Percentiles rank a stretch among this genome's conserved stretches.
These are phyloP conservation scores for Mycena maculata DNA, from an alignment of 768 basidiomycete species.

Conservation along the genomic window DNA sequence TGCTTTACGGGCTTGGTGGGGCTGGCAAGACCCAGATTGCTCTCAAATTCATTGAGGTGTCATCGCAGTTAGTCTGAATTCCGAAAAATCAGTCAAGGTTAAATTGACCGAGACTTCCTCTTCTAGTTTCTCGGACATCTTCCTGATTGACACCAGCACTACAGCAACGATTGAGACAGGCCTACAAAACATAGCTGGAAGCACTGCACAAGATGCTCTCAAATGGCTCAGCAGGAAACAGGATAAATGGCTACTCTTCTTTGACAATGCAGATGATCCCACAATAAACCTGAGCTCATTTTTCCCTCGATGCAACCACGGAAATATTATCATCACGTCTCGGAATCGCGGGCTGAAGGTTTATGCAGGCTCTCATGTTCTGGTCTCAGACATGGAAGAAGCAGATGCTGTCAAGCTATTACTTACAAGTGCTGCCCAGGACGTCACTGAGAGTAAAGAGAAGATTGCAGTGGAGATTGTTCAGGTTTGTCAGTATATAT, in stretches of 20 bases:
- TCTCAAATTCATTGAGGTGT: slow-evolving; percentile 2
- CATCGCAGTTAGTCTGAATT: not conserved
- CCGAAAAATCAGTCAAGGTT: not conserved
- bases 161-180: slow-evolving; percentile 11
- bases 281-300: slow-evolving; percentile 1
- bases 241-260: slow-evolving; percentile 6
- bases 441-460: not conserved
- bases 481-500: slow-evolving; percentile 7
- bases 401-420: slow-evolving; percentile 15
- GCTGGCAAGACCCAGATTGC: slow-evolving; percentile 21
- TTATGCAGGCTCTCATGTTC: not conserved
- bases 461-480: slow-evolving; percentile 14
- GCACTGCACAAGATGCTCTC: not conserved
- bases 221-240: not conserved
- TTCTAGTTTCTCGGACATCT: slow-evolving; percentile 12
- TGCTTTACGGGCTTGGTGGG: slow-evolving; percentile 14
- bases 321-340: slow-evolving; percentile 21
- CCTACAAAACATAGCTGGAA: slow-evolving; percentile 10
- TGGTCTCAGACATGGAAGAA: not conserved
- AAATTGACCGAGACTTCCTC: too few relatives aligned
- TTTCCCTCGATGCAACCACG: slow-evolving; percentile 19
- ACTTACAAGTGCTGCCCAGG: slow-evolving; percentile 1
- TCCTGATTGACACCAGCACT: slow-evolving; percentile 17
- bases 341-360: not conserved
- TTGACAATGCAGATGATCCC: slow-evolving; percentile 24